A percentile compares a stretch with the other conserved stretches of the same genome.
Conservation (phyloP, 495 filamentous ascomycete species). For the Diplogelasinospora grovesii region DNA sequence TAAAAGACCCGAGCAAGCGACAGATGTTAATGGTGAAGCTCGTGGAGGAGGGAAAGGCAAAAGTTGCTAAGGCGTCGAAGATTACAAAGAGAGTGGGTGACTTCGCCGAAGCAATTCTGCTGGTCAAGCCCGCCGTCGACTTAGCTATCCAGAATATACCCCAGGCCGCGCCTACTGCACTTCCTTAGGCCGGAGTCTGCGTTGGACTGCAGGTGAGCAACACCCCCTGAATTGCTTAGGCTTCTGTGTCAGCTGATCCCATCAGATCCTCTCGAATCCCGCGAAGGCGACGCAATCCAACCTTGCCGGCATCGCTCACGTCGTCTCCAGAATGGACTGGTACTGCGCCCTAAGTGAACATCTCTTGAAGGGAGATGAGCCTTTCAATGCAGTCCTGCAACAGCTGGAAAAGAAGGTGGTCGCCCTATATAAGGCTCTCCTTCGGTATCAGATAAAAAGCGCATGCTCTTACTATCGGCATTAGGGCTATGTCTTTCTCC, state of each 20-base stretch:
- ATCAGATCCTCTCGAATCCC: conserved; percentile 20
- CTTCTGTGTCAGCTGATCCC: conserved; percentile 1
- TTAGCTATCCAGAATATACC: conserved; percentile 8
- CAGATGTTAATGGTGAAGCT: conserved; percentile 15
- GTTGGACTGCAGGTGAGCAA: conserved; percentile 15
- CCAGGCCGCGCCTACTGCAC: conserved; percentile 16
- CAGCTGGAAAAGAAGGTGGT: conserved; percentile 14
- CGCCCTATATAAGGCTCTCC: conserved; percentile 23
- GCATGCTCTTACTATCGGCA: conserved; percentile 26
- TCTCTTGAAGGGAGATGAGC: conserved; percentile 15
- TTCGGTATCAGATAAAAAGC: conserved; percentile 32
- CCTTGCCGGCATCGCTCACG: conserved; percentile 21
- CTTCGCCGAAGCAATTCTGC: conserved; percentile 9
- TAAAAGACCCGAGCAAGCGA: conserved; percentile 9
- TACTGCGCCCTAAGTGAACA: conserved; percentile 25
- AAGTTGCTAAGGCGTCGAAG: conserved; percentile 12
- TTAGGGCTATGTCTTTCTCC: conserved; percentile 16
- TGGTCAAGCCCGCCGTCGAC: conserved; percentile 16
- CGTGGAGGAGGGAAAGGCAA: conserved; percentile 13
- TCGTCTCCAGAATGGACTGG: conserved; percentile 30
- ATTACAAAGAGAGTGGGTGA: conserved; percentile 14
- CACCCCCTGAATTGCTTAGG: neutral
- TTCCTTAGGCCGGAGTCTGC: conserved; percentile 20
- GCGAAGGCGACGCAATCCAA: conserved; percentile 22
- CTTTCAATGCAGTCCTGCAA: conserved; percentile 5